Evolutionary conservation across 2,329 filamentous ascomycete species (phyloP), one percentile per base, ranked within the genome.

Genomic region (Pseudofabraea citricarpa): DNA sequence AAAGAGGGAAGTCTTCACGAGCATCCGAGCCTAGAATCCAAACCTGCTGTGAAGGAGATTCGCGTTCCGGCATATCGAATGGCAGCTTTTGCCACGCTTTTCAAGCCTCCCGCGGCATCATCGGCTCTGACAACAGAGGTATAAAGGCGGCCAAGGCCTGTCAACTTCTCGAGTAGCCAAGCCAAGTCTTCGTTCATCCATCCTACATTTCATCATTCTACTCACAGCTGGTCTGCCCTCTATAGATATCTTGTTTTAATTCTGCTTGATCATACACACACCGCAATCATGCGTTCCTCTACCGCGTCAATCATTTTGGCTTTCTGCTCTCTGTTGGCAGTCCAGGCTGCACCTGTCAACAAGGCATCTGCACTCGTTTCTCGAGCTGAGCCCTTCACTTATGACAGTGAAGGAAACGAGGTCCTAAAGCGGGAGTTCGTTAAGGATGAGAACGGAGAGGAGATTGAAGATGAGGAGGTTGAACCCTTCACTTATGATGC

Each of bases 271-370:
- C 9, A 31, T 12, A 31, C 9, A 31, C 27, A 31, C 16, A 31
- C 27, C 13, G 27, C 27, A 31, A 36, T 9, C 8, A 44, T 44
- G 42, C 36, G 36, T 39, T n/a, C 42, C 36, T 44, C 36, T 18
- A 44, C 42, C 26, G 24, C 41, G n/a, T 44, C 42, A n/a, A 6
- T 44, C 35, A 44, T 44, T 35, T 21, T 44, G 42, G 42, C 42
- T 10, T 44, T 44, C 42, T 44, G 42, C 22, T 35, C 42, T 27
- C 18, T 44, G 27, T 10, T 40, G 7, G 42, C 42, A n/a, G 36
- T 40, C 8, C 36, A 44, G 18, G 42, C 42, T 26, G 42, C 27
- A 9, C 42, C 42, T 31, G 16, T 31, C 27, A n/a, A n/a, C n/a
- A n/a, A n/a, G n/a, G n/a, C n/a, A n/a, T n/a, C n/a, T n/a, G n/a